These are phyloP conservation scores for Pythium pyrilobum DNA, from an alignment of 352 stramenopile genomes.

Conservation along the genomic window DNA sequence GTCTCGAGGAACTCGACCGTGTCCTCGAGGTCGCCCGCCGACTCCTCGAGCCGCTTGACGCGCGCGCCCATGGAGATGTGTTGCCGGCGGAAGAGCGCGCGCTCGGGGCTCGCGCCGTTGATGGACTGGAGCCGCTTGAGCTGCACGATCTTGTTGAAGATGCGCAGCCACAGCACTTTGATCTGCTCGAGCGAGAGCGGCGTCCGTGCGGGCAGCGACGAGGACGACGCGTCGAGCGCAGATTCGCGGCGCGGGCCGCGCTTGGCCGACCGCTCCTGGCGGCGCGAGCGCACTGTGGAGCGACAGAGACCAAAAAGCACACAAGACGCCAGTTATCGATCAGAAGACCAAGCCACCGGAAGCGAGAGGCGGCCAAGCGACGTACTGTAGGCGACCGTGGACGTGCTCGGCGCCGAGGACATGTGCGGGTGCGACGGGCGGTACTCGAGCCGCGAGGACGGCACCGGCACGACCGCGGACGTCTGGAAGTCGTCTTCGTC, in stretches of 20 bases:
- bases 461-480: background rate
- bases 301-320: background rate
- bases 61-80: constrained; percentile 62
- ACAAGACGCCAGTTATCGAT: background rate
- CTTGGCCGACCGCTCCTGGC: constrained; percentile 24
- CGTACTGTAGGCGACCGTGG: constrained; percentile 20
- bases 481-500: background rate
- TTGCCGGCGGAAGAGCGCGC: constrained; percentile 46
- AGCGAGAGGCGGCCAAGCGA: background rate
- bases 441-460: background rate
- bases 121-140: constrained; percentile 48
- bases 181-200: constrained; percentile 37
- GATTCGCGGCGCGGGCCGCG: constrained; percentile 11
- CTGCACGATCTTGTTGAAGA: constrained; percentile 52
- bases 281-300: constrained; percentile 27
- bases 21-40: constrained; percentile 38
- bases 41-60: constrained; percentile 56
- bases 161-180: constrained; percentile 33
- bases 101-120: constrained; percentile 42
- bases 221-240: background rate
- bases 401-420: constrained; percentile 20
- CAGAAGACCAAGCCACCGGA: background rate
- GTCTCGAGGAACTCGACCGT: constrained; percentile 42
- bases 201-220: background rate
- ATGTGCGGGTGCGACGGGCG: constrained; percentile 11